Evolutionary conservation across 2,329 filamentous ascomycete genomes (phyloP).

Genomic region (Penicillium freii): DNA sequence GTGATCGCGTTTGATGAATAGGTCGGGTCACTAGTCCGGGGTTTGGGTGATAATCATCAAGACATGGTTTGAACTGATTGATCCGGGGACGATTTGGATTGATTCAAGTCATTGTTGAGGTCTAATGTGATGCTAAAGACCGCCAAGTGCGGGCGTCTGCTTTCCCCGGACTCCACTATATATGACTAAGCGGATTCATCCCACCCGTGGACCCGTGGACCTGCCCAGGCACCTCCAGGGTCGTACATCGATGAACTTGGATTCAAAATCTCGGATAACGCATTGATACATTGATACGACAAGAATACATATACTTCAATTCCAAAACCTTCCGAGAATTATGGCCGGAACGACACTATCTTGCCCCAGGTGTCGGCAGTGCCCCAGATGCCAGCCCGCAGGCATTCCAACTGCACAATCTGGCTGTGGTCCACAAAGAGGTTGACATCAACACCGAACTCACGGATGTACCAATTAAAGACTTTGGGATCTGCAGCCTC

Average conservation of each 20-base stretch:
- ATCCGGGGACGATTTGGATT: not conserved
- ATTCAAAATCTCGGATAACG: not conserved
- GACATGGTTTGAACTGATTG: not conserved
- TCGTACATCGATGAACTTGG: not conserved
- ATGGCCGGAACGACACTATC: slow-evolving; percentile 42
- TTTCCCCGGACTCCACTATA: slow-evolving; percentile 18
- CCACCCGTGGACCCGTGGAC: not conserved
- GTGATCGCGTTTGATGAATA: not conserved
- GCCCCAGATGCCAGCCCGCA: slow-evolving; percentile 56
- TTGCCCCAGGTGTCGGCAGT: slow-evolving; percentile 58
- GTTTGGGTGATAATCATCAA: slow-evolving; percentile 8
- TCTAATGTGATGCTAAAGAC: not conserved
- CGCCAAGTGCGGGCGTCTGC: slow-evolving; percentile 9
- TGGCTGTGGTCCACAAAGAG: slow-evolving; percentile 59
- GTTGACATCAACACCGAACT: slow-evolving; percentile 59
- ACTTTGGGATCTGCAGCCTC: slow-evolving; percentile 57
- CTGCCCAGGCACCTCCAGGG: not conserved
- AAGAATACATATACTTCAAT: not conserved
- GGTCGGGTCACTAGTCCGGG: not conserved
- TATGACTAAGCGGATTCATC: not conserved
- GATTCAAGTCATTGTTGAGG: not conserved
- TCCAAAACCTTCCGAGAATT: not conserved
- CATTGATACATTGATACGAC: not conserved
- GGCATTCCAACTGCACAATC: slow-evolving; percentile 55
- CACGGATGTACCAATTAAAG: slow-evolving; percentile 57